phyloP scores from a whole-genome alignment of 2,329 filamentous ascomycete genomes.

The Colletotrichum kahawae region DNA sequence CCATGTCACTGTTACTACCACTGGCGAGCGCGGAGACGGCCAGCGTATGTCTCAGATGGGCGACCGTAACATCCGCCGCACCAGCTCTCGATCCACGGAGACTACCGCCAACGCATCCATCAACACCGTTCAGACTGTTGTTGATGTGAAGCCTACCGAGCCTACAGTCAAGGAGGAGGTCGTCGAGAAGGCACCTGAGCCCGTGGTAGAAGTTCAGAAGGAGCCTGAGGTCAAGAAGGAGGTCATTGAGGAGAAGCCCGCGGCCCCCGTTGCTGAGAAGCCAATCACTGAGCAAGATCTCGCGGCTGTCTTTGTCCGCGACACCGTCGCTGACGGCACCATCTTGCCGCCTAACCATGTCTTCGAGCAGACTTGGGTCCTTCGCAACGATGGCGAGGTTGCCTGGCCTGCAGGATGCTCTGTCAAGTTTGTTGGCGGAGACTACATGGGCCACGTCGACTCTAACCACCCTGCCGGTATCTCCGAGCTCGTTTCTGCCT shows the following conservation, averaged over 20 bases:
- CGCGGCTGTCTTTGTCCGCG: conserved; percentile 72
- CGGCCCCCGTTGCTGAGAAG: conserved; percentile 27
- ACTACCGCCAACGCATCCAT: conserved; percentile 53
- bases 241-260: conserved; percentile 27
- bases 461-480: conserved; percentile 79
- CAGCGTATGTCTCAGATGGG: conserved; percentile 73
- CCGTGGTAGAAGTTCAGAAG: conserved; percentile 24
- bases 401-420: conserved; percentile 90
- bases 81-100: conserved; percentile 57
- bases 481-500: conserved; percentile 76
- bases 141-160: conserved; percentile 71
- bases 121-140: conserved; percentile 71
- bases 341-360: conserved; percentile 70
- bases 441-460: conserved; percentile 95
- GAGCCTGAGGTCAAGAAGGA: conserved; percentile 13
- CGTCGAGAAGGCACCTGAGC: conserved; percentile 30
- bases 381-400: conserved; percentile 80
- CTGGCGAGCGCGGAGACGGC: conserved; percentile 76
- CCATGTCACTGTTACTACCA: conserved; percentile 84
- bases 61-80: conserved; percentile 51
- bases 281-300: conserved; percentile 35
- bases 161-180: conserved; percentile 26
- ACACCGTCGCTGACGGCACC: conserved; percentile 81
- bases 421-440: conserved; percentile 90
- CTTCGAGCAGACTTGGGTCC: conserved; percentile 90